Base-by-base conservation (phyloP, 768 basidiomycete species). In the Clitopilus passeckerianus region DNA sequence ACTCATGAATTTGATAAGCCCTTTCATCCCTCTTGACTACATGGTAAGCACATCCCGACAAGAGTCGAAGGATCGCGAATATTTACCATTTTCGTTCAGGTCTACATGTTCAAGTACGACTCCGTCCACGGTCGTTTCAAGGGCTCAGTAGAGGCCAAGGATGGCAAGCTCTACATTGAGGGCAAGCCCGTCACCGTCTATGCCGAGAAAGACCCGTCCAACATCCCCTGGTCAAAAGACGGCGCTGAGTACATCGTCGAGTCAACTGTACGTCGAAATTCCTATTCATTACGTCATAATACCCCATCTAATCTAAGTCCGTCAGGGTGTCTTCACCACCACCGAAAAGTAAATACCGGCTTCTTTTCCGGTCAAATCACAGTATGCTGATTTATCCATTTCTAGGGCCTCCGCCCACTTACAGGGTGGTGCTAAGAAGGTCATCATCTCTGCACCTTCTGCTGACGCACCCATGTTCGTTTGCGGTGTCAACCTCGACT, bases 341-440 rank as follows among this genome's bases (percentile, higher is more conserved):
- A 83, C 75, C 65, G 95, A 97, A 15, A 95, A 95, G 89, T 90
- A 67, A 65, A 72, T 65, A 57, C 16, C 37, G 37, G 58, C 46
- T 46, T 44, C 20, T 22, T 34, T 30, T 30, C 27, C 27, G 7
- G 27, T 7, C 3, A 30, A 3, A 30, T 30, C 27, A 30, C 3
- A 30, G 27, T 7, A 7, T 30, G 27, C 27, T 30, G 7, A 30
- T 30, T 30, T 7, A 30, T 30, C 27, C 27, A 30, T 30, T 30
- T 30, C 3, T 30, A 91, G 88, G 81, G 96, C 96, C 58, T 81
- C 82, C 53, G 88, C 86, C 66, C 96, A 99, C 80, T 80, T 99
- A 78, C 94, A 95, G 79, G 96, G 96, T 67, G 96, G 96, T 74
- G 96, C 96, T 71, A 98, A 98, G 88, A 99, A 98, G 83, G 96